Conservation (phyloP, 2,329 filamentous ascomycete genomes). For the Bipolaris victoriae region DNA sequence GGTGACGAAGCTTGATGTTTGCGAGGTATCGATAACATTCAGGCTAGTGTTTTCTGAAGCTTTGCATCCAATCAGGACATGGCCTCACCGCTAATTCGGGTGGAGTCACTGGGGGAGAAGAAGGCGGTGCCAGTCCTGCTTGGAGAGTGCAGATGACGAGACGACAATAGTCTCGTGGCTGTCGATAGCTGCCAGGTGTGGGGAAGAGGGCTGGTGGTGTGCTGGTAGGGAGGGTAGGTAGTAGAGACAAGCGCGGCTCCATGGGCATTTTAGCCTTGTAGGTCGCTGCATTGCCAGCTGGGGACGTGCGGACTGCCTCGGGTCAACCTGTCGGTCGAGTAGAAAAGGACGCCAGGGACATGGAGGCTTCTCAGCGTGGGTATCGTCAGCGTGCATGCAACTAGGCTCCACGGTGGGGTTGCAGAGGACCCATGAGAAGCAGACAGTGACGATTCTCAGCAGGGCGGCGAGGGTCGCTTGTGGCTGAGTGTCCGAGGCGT, state of each 20-base stretch:
- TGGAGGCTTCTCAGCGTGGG: slow-evolving; percentile 10
- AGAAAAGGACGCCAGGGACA: slow-evolving; percentile 18
- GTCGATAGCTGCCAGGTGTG: slow-evolving; percentile 7
- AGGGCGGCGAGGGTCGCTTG: slow-evolving; percentile 25
- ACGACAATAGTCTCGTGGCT: slow-evolving; percentile 17
- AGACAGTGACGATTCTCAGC: slow-evolving; percentile 9
- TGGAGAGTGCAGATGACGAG: slow-evolving; percentile 34
- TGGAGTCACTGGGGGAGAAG: slow-evolving; percentile 29
- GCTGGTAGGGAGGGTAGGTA: not conserved
- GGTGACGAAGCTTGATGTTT: slow-evolving; percentile 25
- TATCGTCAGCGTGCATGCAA: slow-evolving; percentile 30
- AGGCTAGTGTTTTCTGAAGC: slow-evolving; percentile 29
- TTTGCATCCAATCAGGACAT: slow-evolving; percentile 37
- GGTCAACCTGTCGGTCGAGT: slow-evolving; percentile 14
- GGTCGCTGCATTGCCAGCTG: slow-evolving; percentile 14
- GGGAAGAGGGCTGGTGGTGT: slow-evolving; percentile 3
- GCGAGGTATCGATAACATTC: slow-evolving; percentile 24
- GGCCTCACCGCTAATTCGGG: slow-evolving; percentile 46
- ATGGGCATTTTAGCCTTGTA: not conserved
- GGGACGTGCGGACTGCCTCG: slow-evolving; percentile 19
- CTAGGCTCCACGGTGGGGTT: slow-evolving; percentile 31
- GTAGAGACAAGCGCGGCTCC: slow-evolving; percentile 1
- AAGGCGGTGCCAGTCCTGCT: slow-evolving; percentile 34
- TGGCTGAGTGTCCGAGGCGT: slow-evolving; percentile 21
- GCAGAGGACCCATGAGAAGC: slow-evolving; percentile 11